Evolutionary conservation across 2,329 filamentous ascomycete genomes (phyloP), one percentile per base, ranked within the genome.

Genomic region (Aspergillus sp.): DNA sequence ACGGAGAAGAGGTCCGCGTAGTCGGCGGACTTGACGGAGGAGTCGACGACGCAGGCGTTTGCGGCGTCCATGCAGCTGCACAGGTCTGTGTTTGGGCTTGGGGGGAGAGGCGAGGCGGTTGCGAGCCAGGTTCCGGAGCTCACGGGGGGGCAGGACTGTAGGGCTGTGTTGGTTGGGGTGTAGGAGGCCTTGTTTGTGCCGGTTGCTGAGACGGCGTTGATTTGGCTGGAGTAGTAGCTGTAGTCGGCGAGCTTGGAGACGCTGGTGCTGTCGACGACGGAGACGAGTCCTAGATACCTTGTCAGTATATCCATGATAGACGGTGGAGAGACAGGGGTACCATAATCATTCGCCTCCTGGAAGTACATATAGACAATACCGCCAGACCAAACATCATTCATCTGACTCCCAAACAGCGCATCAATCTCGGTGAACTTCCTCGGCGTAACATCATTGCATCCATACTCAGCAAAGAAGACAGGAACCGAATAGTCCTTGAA

Each of bases 301-400:
- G 75, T 51, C 1, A 12, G 31, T n/a, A 73, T 98, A 98, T 52
- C 93, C 95, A 57, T 31, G 2, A 9, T 11, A 11, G 1, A 98
- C 90, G 76, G 91, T 91, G 50, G 52, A 41, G 5, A 31, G 23
- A 40, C 12, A 15, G 5, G 46, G 9, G 66, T 77, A 84, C 90
- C 93, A 70, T 91, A 98, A 73, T 96, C 81, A 79, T 97, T 97
- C 49, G 75, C 79, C 76, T 96, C 92, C 80, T 96, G 83, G 80
- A 91, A 93, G 82, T 93, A 98, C 91, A 96, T 96, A 84, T 97
- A 98, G 71, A 97, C 91, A 64, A 98, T 96, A 75, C 93, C 95
- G 66, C 95, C 95, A 45, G 90, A 96, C 86, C 93, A 93, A 68
- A 96, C 90, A 6, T 76, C 76, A 17, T 86, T 89, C 95, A 98